Evolutionary conservation across 2,329 filamentous ascomycete species (phyloP).

Genomic region (Ilyonectria mors-panacis): DNA sequence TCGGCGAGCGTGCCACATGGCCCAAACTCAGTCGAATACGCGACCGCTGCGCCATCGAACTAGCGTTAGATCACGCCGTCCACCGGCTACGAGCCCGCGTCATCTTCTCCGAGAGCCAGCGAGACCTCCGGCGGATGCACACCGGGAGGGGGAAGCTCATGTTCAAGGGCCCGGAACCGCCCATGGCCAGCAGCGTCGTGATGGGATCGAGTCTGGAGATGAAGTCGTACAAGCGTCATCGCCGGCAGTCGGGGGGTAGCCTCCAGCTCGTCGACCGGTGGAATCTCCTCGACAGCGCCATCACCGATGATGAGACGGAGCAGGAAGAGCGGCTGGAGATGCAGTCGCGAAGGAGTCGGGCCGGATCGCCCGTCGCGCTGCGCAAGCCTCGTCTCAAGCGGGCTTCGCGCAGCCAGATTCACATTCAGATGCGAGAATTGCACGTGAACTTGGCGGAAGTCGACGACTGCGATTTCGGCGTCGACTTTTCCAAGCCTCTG

Average conservation of each 20-base stretch:
- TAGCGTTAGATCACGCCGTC: slow-evolving; percentile 84
- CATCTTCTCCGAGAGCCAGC: slow-evolving; percentile 77
- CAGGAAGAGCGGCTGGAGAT: slow-evolving; percentile 63
- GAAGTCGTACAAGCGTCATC: slow-evolving; percentile 55
- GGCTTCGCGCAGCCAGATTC: slow-evolving; percentile 57
- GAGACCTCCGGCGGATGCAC: slow-evolving; percentile 68
- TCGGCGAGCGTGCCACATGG: slow-evolving; percentile 92
- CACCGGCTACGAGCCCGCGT: slow-evolving; percentile 77
- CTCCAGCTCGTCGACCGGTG: slow-evolving; percentile 58
- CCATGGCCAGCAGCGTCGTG: slow-evolving; percentile 34
- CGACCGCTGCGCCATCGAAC: slow-evolving; percentile 90
- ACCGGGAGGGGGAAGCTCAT: slow-evolving; percentile 48
- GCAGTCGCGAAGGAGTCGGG: slow-evolving; percentile 49
- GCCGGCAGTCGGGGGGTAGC: slow-evolving; percentile 67
- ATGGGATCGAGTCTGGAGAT: slow-evolving; percentile 43
- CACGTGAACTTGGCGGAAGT: slow-evolving; percentile 32
- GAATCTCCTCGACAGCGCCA: slow-evolving; percentile 54
- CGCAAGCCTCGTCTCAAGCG: slow-evolving; percentile 61
- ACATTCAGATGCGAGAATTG: slow-evolving; percentile 47
- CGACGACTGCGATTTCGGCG: slow-evolving; percentile 41
- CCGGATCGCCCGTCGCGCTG: slow-evolving; percentile 45
- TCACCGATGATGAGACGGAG: slow-evolving; percentile 62
- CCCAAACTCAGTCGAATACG: slow-evolving; percentile 88
- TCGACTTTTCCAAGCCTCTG: slow-evolving; percentile 57
- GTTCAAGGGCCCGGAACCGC: slow-evolving; percentile 38